Evolutionary conservation across 306 rosid species (phyloP).

Genomic region (Glycyrrhiza uralensis): DNA sequence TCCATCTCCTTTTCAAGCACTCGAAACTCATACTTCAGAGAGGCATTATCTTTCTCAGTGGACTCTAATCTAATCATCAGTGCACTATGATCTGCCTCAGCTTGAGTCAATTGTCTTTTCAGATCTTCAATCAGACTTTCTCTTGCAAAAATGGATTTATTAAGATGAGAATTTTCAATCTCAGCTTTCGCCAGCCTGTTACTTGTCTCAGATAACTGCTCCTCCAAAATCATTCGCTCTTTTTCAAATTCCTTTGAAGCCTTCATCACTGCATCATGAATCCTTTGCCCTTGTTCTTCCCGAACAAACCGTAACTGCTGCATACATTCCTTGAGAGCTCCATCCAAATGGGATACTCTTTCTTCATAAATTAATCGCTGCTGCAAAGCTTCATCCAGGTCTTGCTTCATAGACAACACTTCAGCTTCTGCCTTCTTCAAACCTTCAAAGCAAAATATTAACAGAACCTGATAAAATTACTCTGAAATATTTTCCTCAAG

Average conservation of each 20-base stretch:
- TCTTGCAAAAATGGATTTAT: conserved; percentile 53
- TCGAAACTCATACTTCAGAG: conserved; percentile 70
- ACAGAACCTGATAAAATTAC: conserved; percentile 1
- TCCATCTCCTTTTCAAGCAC: conserved; percentile 90
- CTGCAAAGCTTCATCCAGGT: conserved; percentile 56
- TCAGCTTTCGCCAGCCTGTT: conserved; percentile 58
- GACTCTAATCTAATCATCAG: conserved; percentile 61
- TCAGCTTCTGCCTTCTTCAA: conserved; percentile 73
- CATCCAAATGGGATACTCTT: conserved; percentile 68
- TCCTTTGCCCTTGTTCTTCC: conserved; percentile 78
- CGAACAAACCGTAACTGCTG: conserved; percentile 81
- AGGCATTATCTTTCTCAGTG: conserved; percentile 60
- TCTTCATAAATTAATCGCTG: conserved; percentile 57
- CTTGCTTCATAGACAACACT: conserved; percentile 48
- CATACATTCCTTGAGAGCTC: conserved; percentile 85
- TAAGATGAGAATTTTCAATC: conserved; percentile 60
- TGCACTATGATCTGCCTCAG: conserved; percentile 57
- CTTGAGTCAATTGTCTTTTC: conserved; percentile 49
- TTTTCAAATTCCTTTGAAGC: conserved; percentile 69
- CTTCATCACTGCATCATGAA: conserved; percentile 70
- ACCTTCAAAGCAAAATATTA: conserved; percentile 45
- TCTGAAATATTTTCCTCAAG: background rate
- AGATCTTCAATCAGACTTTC: conserved; percentile 68
- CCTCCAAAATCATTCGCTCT: conserved; percentile 51
- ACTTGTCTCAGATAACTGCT: conserved; percentile 53